Evolutionary conservation across 2,329 filamentous ascomycete species (phyloP).

Genomic region (Lasiodiplodia sp.): DNA sequence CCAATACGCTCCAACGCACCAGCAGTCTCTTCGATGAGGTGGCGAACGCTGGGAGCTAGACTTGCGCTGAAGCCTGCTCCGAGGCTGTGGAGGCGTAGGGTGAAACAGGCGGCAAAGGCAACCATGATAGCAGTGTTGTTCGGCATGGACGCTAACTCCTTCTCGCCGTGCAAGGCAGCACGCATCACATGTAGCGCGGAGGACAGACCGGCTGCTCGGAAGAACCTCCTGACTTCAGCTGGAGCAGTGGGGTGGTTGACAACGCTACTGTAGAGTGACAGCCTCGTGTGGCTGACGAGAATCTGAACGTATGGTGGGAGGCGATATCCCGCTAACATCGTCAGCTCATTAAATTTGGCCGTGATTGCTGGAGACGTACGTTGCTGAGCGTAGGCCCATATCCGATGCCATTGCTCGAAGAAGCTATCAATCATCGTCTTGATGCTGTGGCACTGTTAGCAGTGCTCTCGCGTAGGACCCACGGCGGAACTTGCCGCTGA

Average conservation of each 20-base stretch:
- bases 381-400: constrained; percentile 54
- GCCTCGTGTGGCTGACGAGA: constrained; percentile 72
- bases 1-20: constrained; percentile 74
- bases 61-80: constrained; percentile 47
- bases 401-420: constrained; percentile 70
- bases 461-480: not conserved
- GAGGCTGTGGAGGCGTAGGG: constrained; percentile 56
- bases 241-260: constrained; percentile 78
- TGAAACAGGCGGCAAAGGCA: constrained; percentile 73
- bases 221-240: constrained; percentile 74
- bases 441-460: constrained; percentile 40
- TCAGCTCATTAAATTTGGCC: constrained; percentile 52
- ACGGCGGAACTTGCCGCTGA: not conserved
- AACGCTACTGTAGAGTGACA: constrained; percentile 77
- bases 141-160: constrained; percentile 75
- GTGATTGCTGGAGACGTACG: constrained; percentile 58
- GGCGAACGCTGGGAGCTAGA: constrained; percentile 58
- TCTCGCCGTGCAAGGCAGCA: constrained; percentile 74
- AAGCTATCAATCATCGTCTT: constrained; percentile 66
- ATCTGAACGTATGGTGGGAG: constrained; percentile 79
- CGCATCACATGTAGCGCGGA: constrained; percentile 78
- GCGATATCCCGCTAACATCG: constrained; percentile 44
- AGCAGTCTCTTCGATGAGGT: constrained; percentile 67
- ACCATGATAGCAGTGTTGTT: constrained; percentile 84
- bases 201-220: constrained; percentile 73